Base-by-base conservation (phyloP, 1,284 basidiomycete genomes). In the Ceratobasidium sp. region DNA sequence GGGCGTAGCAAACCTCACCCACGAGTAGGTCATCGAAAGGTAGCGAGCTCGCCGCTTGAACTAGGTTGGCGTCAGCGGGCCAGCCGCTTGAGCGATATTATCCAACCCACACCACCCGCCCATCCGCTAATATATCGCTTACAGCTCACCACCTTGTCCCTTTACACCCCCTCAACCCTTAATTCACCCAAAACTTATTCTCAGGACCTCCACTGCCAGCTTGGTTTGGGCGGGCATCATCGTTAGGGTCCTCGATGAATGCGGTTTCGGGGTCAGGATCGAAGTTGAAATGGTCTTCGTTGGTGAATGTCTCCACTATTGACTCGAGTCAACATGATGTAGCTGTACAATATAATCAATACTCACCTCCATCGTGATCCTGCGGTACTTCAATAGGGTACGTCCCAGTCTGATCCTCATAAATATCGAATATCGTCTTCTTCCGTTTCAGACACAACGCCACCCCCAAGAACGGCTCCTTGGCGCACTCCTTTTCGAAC, bases 41-140 rank as follows among this genome's bases (percentile, higher is more conserved):
- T 33, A 33, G 33, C 33, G 33, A 33, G n/a, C 60, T 3, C 15
- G 26, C 60, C 39, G 18, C 2, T 39, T 23, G 18, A 61, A 33
- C 39, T 61, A 33, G n/a, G 60, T 61, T 33, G 60, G 60, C 9
- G 60, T 61, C 60, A n/a, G 60, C 60, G 60, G 60, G 40, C 60
- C 60, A 61, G 60, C 60, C 60, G 60, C 60, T 61, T 33, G 23
- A 39, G 40, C 40, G 5, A n/a, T 23, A 7, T 55, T 55, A 33
- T 33, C 33, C 33, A 33, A 33, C 33, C 33, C 33, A 33, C 33
- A 33, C 33, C 33, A 33, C 33, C 33, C 33, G 33, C 33, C 33
- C 33, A 33, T 33, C 33, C 33, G 33, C 33, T 33, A 33, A 33
- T 33, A 33, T 33, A 33, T 33, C 33, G 33, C 33, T 33, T 33